Percentiles rank a stretch among this genome's conserved stretches.
Conservation (phyloP, 2,329 filamentous ascomycete genomes). For the Aspergillus caelatus region DNA sequence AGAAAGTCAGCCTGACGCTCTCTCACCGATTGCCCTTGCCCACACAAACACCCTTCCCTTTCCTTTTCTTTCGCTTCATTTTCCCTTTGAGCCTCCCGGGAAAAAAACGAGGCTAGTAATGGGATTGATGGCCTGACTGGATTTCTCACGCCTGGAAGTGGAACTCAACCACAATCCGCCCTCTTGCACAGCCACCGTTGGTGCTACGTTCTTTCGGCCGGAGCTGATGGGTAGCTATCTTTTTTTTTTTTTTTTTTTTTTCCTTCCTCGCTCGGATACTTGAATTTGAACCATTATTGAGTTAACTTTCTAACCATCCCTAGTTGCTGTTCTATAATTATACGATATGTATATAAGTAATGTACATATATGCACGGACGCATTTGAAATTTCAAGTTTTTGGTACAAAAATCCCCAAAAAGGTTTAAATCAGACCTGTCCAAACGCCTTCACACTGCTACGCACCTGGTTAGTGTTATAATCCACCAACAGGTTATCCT, state of each 20-base stretch:
- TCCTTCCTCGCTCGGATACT: no score
- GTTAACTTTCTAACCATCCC: not conserved
- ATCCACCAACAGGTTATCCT: slow-evolving; percentile 65
- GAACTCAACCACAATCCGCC: not conserved
- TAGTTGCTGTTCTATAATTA: not conserved
- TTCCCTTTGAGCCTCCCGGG: not conserved
- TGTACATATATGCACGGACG: not conserved
- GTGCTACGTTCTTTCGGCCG: not conserved
- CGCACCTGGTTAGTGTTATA: slow-evolving; percentile 55
- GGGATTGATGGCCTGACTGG: not conserved
- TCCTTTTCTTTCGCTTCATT: not conserved
- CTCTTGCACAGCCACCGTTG: not conserved
- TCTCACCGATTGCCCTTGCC: not conserved
- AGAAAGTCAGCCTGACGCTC: slow-evolving; percentile 9
- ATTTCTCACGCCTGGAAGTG: not conserved
- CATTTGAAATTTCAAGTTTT: not conserved
- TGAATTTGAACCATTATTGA: not conserved
- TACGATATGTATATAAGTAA: not conserved
- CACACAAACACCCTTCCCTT: no score
- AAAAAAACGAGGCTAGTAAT: not conserved
- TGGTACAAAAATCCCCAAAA: not conserved
- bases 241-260: not conserved
- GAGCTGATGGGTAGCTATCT: not conserved
- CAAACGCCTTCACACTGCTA: slow-evolving; percentile 61
- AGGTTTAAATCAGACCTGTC: slow-evolving; percentile 42